Base-by-base conservation (phyloP, 2,329 filamentous ascomycete species). In the Apiospora arundinis region DNA sequence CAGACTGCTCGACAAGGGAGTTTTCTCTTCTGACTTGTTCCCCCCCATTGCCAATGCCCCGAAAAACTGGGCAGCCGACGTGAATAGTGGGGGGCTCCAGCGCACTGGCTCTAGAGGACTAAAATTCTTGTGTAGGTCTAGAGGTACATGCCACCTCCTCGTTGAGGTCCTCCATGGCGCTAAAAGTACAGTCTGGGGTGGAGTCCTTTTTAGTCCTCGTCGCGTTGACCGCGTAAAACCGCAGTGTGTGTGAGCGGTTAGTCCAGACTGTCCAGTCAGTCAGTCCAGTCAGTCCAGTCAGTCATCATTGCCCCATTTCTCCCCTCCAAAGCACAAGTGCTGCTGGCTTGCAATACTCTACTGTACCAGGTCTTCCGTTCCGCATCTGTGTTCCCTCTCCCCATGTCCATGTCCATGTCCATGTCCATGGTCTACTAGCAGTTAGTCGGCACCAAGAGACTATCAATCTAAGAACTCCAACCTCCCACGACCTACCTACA, bases 171-270 rank as follows among this genome's bases (percentile, higher is more conserved):
- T 32, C 32, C 32, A 32, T 32, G 32, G 32, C 32, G 23, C 28
- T 21, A 63, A 63, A 63, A 63, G 32, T 56, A 63, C 56, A 63
- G 56, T 14, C 56, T 21, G 56, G 56, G 32, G 56, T 63, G 56
- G 56, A 63, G 32, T n/a, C 32, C 32, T 32, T 32, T 32, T 32
- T 8, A 11, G 49, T 56, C 32, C 25, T 56, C 32, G 56, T 63
- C 56, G 56, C 56, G 56, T 52, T 4, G 48, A 56, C 49, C 49
- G 49, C 25, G 49, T 56, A 32, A 56, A 56, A 32, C 49, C 49
- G 49, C 49, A 56, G 48, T 49, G 48, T 49, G 46, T 45, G 44
- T 46, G 45, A 21, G 45, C 45, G 21, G 45, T 32, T 32, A 32
- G 32, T 32, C 32, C 32, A 32, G 32, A 32, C 32, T 32, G 32